phyloP scores from a whole-genome alignment of 2,329 filamentous ascomycete species.

The Aspergillus costaricaensis region DNA sequence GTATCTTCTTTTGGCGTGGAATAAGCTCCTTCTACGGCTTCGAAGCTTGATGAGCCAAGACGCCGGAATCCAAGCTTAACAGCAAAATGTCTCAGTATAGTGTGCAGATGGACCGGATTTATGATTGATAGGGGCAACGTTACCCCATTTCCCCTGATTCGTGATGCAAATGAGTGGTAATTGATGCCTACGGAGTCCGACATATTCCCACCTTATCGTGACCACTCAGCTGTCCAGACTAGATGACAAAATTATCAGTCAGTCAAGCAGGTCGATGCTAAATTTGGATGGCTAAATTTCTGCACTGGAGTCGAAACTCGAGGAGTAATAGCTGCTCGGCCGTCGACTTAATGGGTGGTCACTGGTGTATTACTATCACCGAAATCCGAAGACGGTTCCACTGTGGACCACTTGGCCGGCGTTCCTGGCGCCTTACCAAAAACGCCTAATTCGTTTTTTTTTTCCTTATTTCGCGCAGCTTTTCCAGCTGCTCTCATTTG shows the following conservation, averaged over 20 bases:
- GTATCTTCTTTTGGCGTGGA: background rate
- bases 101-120: background rate
- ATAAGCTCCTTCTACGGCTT: slow-evolving; percentile 3
- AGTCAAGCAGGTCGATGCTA: background rate
- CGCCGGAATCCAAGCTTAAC: background rate
- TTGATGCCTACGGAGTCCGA: background rate
- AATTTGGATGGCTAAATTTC: background rate
- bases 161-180: background rate
- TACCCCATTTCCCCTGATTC: background rate
- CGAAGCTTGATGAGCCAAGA: slow-evolving; percentile 1
- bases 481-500: background rate
- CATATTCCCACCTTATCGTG: background rate
- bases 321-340: background rate
- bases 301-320: background rate
- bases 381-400: background rate
- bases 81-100: background rate
- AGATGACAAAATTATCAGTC: background rate
- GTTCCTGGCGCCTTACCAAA: background rate
- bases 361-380: background rate
- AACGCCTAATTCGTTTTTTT: background rate
- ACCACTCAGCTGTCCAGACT: background rate
- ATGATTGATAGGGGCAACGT: background rate
- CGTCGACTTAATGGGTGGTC: background rate
- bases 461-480: background rate
- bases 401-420: background rate